Base-by-base conservation (phyloP, 2,329 filamentous ascomycete species). In the Knufia petricola region DNA sequence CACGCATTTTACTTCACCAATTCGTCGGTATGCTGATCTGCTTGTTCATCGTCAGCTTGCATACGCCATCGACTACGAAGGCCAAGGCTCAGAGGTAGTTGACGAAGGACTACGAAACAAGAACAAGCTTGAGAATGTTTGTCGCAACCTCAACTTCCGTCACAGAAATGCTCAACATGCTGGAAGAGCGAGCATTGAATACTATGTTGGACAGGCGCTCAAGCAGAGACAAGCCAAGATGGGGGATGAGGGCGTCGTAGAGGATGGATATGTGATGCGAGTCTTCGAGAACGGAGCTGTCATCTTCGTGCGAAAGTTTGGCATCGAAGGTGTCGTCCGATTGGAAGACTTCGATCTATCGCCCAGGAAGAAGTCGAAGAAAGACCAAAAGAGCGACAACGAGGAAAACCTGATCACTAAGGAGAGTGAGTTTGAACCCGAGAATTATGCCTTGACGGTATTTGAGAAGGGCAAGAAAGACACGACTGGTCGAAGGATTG, bases 221-320 rank as follows among this genome's bases (percentile, higher is more conserved):
- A 92, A 92, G 70, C 87, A 78, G 8, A 73, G 78, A 47, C 73
- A 79, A 13, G 69, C 71, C 57, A 69, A 69, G 57, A 62, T 62
- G 13, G 60, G 61, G 4, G 64, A 68, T 50, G 56, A 59, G 2
- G 68, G 66, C 2, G 69, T 82, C 6, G 83, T 89, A 59, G 89
- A 95, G 66, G 89, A 95, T 50, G 92, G 87, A 2, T 96, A 95
- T 65, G 81, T 98, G 39, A 94, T 98, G 85, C 86, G 87, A 63
- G 84, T 98, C 46, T 98, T 98, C 68, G 88, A 85, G 64, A 98
- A 98, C 68, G 92, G 92, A 4, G 90, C 95, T 59, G 92, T 96
- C 15, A 89, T 96, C 9, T 89, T 96, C 53, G 90, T 98, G 43
- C 92, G 92, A 4, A 75, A 87, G 13, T 98, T 98, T 66, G 92